These are phyloP conservation scores for Metrosideros polymorpha DNA, from an alignment of 441 rosid genomes.

Conservation along the genomic window DNA sequence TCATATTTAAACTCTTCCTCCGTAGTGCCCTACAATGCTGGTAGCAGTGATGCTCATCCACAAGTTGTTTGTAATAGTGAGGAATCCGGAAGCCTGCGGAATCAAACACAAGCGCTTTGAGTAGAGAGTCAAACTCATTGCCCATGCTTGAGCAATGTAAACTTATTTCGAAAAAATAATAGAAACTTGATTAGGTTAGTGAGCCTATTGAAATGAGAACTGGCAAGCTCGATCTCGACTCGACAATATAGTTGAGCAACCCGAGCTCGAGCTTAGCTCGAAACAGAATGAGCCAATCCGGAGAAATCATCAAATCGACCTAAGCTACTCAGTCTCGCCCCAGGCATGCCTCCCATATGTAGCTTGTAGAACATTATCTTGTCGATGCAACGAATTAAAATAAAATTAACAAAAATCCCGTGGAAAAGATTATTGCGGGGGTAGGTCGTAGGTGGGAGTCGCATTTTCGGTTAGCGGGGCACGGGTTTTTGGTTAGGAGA, in stretches of 20 bases:
- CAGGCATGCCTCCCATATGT: not conserved
- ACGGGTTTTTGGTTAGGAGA: not conserved
- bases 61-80: not conserved
- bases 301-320: not conserved
- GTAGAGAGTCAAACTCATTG: not conserved
- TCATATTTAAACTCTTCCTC: not conserved
- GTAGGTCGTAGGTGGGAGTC: no score
- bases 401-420: not conserved
- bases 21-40: no score
- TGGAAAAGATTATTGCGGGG: not conserved
- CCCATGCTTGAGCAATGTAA: no score
- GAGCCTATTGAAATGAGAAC: not conserved
- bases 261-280: not conserved
- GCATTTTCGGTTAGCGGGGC: not conserved
- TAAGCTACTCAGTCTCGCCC: not conserved
- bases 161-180: not conserved
- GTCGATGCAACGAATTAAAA: not conserved
- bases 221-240: not conserved
- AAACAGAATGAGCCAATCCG: not conserved
- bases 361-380: not conserved
- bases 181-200: not conserved
- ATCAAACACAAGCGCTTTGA: not conserved
- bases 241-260: no score
- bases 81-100: no score
- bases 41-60: not conserved